Evolutionary conservation across 441 rosid genomes (phyloP), one percentile per base, ranked within the genome.

Genomic region (Eruca vesicaria): DNA sequence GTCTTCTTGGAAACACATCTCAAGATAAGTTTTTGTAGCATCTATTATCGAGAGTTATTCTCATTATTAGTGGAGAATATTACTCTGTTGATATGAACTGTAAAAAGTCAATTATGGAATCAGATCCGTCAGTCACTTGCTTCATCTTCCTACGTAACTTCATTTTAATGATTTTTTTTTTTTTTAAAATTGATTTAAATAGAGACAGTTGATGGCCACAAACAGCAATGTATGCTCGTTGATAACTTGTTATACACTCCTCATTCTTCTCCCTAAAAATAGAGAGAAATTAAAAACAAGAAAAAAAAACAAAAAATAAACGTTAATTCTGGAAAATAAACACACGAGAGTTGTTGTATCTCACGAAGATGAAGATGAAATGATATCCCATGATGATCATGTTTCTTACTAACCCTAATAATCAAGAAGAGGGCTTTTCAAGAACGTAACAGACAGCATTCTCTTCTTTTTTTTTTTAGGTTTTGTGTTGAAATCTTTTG

Each of bases 231-330:
- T 52, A 68, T 75, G 69, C 69, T 61, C 35, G 28, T 36, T 52
- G 33, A 11, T 33, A 9, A 9, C 38, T 33, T 33, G 38, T 32
- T 75, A 9, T 71, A 63, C 66, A 63, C 66, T 63, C 79, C 79
- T 52, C 52, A 31, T 76, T 76, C 58, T 31, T 56, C 79, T 76
- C 79, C 79, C 71, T 12, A 55, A 20, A 63, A 76, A 31, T 64
- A 64, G 80, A 58, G 63, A 74, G 5, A 55, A 7, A 3, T n/a
- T 21, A 15, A 61, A 29, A 35, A 57, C 4, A 8, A 18, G 11
- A 1, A 43, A 14, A 1, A 31, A 60, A 26, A 28, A 50, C 7
- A 45, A 48, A 26, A 28, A 32, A 10, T 19, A 48, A 29, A 4
- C 29, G 43, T 68, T 68, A 75, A 52, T 68, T 61, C 58, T 63